phyloP scores from a whole-genome alignment of 148 eudicot genomes.

The Nyssa sinensis region DNA sequence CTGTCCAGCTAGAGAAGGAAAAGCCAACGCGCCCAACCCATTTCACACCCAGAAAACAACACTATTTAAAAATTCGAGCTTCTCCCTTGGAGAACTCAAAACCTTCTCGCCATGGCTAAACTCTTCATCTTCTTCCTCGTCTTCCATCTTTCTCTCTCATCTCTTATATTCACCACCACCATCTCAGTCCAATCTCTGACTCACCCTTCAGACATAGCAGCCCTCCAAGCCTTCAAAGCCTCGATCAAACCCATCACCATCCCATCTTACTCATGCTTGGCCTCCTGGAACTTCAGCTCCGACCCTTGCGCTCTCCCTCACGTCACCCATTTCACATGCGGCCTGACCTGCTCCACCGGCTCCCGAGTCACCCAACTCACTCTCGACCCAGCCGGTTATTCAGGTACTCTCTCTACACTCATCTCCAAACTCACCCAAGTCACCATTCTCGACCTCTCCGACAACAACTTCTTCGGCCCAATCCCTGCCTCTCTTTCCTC shows the following conservation, averaged over 20 bases:
- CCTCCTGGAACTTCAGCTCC: conserved; percentile 62
- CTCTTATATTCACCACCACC: conserved; percentile 17
- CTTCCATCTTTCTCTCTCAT: conserved; percentile 17
- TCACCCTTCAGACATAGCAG: conserved; percentile 51
- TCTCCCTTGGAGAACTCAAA: no score
- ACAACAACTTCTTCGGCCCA: conserved; percentile 58
- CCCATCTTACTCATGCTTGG: conserved; percentile 59
- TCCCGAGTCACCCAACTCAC: conserved; percentile 60
- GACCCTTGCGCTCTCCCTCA: conserved; percentile 67
- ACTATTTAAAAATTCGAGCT: no score
- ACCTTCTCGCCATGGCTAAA: conserved; percentile 20
- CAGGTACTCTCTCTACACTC: conserved; percentile 69
- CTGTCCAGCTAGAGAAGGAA: no score
- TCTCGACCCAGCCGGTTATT: conserved; percentile 71
- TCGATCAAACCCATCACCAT: conserved; percentile 53
- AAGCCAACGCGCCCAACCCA: no score
- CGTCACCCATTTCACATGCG: conserved; percentile 68
- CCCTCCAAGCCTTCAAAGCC: conserved; percentile 67
- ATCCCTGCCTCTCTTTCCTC: conserved; percentile 59
- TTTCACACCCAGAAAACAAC: no score
- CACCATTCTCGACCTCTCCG: conserved; percentile 54
- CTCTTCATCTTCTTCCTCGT: conserved; percentile 19
- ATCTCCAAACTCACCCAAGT: conserved; percentile 58
- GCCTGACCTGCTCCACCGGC: conserved; percentile 39
- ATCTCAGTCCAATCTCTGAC: conserved; percentile 38